Evolutionary conservation across 495 filamentous ascomycete species (phyloP).

Genomic region (Chaetomium tenue): DNA sequence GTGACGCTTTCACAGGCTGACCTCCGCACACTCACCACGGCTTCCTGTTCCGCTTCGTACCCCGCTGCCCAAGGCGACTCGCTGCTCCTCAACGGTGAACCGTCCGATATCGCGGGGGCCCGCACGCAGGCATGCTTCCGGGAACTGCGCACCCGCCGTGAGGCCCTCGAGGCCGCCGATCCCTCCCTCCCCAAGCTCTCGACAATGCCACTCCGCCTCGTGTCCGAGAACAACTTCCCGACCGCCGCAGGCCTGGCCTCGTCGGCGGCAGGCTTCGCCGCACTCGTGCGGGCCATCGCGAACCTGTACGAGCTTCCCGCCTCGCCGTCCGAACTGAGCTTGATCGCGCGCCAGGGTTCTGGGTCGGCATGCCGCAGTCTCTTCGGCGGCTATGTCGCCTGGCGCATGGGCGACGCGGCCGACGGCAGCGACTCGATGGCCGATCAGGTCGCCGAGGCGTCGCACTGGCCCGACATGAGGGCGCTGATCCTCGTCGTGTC

Average conservation of each 20-base stretch:
- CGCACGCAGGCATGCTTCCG: constrained; percentile 89
- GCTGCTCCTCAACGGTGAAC: constrained; percentile 78
- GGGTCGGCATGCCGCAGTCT: constrained; percentile 89
- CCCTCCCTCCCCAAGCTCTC: constrained; percentile 74
- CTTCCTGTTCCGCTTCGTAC: constrained; percentile 80
- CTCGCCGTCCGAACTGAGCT: constrained; percentile 72
- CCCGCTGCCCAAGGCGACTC: constrained; percentile 59
- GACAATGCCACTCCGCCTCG: constrained; percentile 69
- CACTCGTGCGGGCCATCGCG: constrained; percentile 87
- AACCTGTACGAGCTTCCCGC: constrained; percentile 82
- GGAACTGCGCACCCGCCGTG: constrained; percentile 73
- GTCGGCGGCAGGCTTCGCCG: constrained; percentile 92
- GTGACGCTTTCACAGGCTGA: constrained; percentile 94
- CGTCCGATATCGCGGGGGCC: constrained; percentile 79
- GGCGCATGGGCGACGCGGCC: constrained; percentile 67
- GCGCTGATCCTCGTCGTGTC: constrained; percentile 86
- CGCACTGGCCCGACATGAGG: constrained; percentile 93
- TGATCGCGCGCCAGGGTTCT: constrained; percentile 91
- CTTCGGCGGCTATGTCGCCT: constrained; percentile 94
- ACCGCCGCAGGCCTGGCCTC: constrained; percentile 94
- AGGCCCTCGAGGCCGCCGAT: constrained; percentile 67
- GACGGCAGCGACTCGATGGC: constrained; percentile 85
- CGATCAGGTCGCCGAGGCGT: constrained; percentile 76
- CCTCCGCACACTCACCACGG: constrained; percentile 92
- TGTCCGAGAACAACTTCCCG: constrained; percentile 97